Percentiles rank a stretch among this genome's conserved stretches.
Conservation (phyloP, 495 filamentous ascomycete genomes). For the Hypoxylon trugodes region DNA sequence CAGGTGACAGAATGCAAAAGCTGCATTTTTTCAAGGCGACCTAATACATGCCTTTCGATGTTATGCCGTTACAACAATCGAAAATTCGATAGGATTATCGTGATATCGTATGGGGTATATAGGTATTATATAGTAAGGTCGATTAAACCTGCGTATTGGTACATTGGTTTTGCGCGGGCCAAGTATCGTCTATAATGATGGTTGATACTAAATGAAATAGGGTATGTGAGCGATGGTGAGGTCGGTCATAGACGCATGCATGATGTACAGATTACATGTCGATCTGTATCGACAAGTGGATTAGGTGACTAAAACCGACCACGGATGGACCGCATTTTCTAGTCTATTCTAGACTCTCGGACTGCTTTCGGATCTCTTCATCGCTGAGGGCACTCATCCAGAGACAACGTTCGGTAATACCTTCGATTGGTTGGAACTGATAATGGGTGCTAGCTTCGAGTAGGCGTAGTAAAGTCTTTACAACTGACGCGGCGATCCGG, state of each 20-base stretch:
- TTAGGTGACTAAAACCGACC: background rate
- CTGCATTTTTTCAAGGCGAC: slow-evolving; percentile 4
- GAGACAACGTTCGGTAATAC: slow-evolving; percentile 87
- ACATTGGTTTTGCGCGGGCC: slow-evolving; percentile 28
- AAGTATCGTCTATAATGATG: slow-evolving; percentile 35
- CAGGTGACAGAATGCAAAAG: slow-evolving; percentile 17
- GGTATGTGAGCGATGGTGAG: slow-evolving; percentile 27
- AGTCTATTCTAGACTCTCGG: slow-evolving; percentile 51
- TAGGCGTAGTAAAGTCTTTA: slow-evolving; percentile 88
- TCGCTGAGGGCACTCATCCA: slow-evolving; percentile 93
- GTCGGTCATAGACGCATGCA: slow-evolving; percentile 27
- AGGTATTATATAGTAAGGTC: slow-evolving; percentile 37
- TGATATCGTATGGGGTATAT: slow-evolving; percentile 30
- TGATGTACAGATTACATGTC: slow-evolving; percentile 37
- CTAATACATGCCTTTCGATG: no score
- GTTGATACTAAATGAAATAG: slow-evolving; percentile 34
- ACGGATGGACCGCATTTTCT: background rate
- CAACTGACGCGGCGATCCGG: slow-evolving; percentile 86
- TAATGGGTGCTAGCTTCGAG: slow-evolving; percentile 95
- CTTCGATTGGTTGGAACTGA: slow-evolving; percentile 82
- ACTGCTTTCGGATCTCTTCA: slow-evolving; percentile 72
- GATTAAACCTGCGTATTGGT: slow-evolving; percentile 27
- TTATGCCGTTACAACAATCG: no score
- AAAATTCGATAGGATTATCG: slow-evolving; percentile 1
- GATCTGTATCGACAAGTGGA: background rate